Conservation (phyloP, 805 yeast genomes). For the Yamadazyma kitorensis region DNA sequence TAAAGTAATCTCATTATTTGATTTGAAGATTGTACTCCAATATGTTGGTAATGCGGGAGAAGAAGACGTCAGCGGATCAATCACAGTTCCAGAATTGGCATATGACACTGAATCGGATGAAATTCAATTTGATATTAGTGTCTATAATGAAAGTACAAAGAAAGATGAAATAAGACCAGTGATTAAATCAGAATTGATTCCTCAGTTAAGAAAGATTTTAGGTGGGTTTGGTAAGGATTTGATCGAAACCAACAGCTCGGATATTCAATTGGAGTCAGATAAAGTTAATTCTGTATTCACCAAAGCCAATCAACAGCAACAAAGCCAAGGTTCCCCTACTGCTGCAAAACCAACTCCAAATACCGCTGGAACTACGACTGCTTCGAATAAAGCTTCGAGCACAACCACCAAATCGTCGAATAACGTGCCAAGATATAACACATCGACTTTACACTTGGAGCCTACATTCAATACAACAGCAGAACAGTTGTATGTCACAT, state of each 20-base stretch:
- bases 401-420: constrained; percentile 15
- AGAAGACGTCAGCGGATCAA: constrained; percentile 58
- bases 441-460: constrained; percentile 73
- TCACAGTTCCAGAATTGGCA: constrained; percentile 87
- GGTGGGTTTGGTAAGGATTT: constrained; percentile 73
- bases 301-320: constrained; percentile 49
- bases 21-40: constrained; percentile 63
- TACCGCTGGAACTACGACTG: constrained; percentile 6
- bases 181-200: constrained; percentile 55
- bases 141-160: constrained; percentile 51
- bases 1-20: constrained; percentile 88
- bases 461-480: constrained; percentile 86
- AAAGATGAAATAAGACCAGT: constrained; percentile 52
- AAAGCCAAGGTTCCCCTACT: constrained; percentile 10
- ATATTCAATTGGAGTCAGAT: constrained; percentile 71
- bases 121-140: constrained; percentile 75
- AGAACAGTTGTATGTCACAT: constrained; percentile 75
- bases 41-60: constrained; percentile 35
- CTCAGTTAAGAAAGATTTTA: constrained; percentile 62
- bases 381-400: constrained; percentile 11
- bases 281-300: constrained; percentile 39
- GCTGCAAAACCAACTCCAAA: constrained; percentile 3
- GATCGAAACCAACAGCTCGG: constrained; percentile 72
- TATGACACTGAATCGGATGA: constrained; percentile 87
- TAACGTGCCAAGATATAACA: constrained; percentile 65